Percentiles rank a stretch among this genome's conserved stretches.
These are phyloP conservation scores for Exophiala spinifera DNA, from an alignment of 2,329 filamentous ascomycete genomes.

Conservation along the genomic window DNA sequence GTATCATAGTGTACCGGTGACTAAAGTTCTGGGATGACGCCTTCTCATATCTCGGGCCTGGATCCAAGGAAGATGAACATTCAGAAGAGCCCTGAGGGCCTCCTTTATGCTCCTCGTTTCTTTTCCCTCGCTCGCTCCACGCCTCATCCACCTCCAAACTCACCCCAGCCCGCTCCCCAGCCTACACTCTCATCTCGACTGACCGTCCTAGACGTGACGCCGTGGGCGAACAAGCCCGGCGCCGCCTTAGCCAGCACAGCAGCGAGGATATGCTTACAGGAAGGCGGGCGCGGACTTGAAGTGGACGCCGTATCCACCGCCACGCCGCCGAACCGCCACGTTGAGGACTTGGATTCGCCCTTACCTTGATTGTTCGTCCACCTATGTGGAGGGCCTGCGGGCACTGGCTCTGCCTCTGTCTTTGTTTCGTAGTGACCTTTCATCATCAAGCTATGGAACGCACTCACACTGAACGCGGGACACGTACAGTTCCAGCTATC, in stretches of 20 bases:
- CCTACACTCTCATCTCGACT: slow-evolving; percentile 69
- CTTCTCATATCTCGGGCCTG: too few species aligned
- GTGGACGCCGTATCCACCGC: slow-evolving; percentile 23
- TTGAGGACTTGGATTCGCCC: not conserved
- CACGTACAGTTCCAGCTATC: slow-evolving; percentile 85
- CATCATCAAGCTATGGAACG: slow-evolving; percentile 58
- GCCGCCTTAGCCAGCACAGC: slow-evolving; percentile 72
- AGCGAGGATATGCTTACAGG: slow-evolving; percentile 89
- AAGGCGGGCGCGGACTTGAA: slow-evolving; percentile 41
- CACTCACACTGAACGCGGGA: slow-evolving; percentile 73
- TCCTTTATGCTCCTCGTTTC: not conserved
- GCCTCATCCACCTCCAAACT: slow-evolving; percentile 28
- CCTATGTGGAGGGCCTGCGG: too few species aligned
- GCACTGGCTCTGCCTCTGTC: not conserved
- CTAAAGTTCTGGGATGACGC: too few species aligned
- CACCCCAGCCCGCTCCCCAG: slow-evolving; percentile 54
- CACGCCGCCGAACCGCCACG: slow-evolving; percentile 39
- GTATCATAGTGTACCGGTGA: too few species aligned
- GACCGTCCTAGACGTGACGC: slow-evolving; percentile 55
- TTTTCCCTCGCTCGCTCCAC: too few species aligned
- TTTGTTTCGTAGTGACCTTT: not conserved
- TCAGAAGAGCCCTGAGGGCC: not conserved
- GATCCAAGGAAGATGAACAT: not conserved
- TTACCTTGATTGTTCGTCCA: not conserved
- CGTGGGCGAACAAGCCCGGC: slow-evolving; percentile 52